phyloP scores from a whole-genome alignment of 148 eudicot species.

The Nyssa sinensis region DNA sequence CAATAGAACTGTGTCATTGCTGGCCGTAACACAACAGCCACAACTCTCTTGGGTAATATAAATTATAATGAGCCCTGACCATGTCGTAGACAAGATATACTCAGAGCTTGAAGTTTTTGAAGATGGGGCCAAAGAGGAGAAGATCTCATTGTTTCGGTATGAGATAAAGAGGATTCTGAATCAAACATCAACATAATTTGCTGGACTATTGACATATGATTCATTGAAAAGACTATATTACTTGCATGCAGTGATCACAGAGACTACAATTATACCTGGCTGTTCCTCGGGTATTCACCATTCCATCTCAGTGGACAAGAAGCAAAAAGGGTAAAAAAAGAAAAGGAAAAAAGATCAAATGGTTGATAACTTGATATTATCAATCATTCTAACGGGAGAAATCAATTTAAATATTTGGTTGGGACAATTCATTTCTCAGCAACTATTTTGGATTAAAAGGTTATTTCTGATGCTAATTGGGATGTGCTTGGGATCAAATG shows the following conservation, averaged over 20 bases:
- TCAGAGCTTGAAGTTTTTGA: slow-evolving; percentile 66
- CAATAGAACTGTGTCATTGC: slow-evolving; percentile 88
- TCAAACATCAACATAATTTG: slow-evolving; percentile 61
- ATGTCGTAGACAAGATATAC: slow-evolving; percentile 63
- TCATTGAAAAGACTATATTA: slow-evolving; percentile 62
- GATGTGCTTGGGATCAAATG: too few relatives aligned
- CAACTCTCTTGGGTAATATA: slow-evolving; percentile 95
- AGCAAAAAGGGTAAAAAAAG: not conserved
- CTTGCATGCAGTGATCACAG: slow-evolving; percentile 89
- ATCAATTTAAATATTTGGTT: not conserved
- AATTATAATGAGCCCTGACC: slow-evolving; percentile 63
- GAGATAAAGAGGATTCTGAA: slow-evolving; percentile 44
- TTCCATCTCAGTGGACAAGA: not conserved
- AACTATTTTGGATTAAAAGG: too few relatives aligned
- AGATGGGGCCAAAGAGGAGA: slow-evolving; percentile 62
- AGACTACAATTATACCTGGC: slow-evolving; percentile 95
- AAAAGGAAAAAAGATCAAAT: not conserved
- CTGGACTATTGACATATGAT: slow-evolving; percentile 66
- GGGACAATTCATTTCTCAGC: not conserved
- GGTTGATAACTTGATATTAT: too few relatives aligned
- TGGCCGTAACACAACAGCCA: slow-evolving; percentile 93
- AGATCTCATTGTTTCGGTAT: slow-evolving; percentile 40
- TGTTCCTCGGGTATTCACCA: slow-evolving; percentile 73
- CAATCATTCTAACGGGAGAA: not conserved
- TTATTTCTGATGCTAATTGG: too few relatives aligned